Base-by-base conservation (phyloP, 2,329 filamentous ascomycete species). In the Hymenoscyphus scutula region DNA sequence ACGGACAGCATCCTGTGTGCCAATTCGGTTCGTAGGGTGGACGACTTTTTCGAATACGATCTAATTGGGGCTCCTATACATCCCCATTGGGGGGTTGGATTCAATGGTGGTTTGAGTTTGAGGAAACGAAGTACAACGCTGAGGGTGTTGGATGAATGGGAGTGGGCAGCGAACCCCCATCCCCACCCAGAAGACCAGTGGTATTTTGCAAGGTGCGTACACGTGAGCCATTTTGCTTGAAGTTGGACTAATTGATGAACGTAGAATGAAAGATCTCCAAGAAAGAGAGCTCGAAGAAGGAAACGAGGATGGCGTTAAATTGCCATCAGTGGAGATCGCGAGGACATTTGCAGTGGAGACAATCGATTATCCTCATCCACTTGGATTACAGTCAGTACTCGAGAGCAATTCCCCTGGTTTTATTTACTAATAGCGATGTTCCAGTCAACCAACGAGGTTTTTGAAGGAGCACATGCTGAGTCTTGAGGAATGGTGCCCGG, bases 1-100 rank as follows among this genome's bases (percentile, higher is more conserved):
- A 80, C 80, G 15, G 82, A 84, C 72, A 81, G 78, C 68, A 80
- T 84, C 56, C 70, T 84, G 53, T 84, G 82, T 69, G 80, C 81
- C 66, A 84, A 83, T 70, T 62, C 56, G 17, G 62, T 58, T 6
- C 19, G 61, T 10, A 62, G n/a, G 27, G 62, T 65, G 1, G 65
- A 68, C 10, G 63, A 67, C 30, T 67, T 60, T 30, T 59, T 68
- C 8, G 58, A 65, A 27, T 68, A 65, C 32, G 60, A 67, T 60
- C 84, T 68, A 64, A 72, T 76, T 56, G 75, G 73, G 0, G 75
- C 76, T 5, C 74, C 75, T 1, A 70, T 77, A 25, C 60, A 67
- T 25, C 68, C 62, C 67, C 70, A 19, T 56, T 75, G 34, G 19
- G 72, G 73, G 0, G 45, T 45, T 8, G 72, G 71, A 1, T 77